phyloP scores from a whole-genome alignment of 306 rosid species.

The Cicer cuneatum region DNA sequence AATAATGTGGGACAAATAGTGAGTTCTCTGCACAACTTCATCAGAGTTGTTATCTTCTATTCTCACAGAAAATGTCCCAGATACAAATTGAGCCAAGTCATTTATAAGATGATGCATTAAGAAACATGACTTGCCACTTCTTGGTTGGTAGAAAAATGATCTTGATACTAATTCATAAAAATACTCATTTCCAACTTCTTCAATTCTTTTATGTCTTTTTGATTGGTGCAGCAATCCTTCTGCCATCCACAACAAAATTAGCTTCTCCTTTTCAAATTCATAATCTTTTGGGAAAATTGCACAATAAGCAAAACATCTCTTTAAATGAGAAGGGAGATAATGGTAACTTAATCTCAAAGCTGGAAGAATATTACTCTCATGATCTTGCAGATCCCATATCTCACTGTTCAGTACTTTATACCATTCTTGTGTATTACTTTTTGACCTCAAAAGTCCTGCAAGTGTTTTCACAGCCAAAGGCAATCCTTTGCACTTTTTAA shows the following conservation, averaged over 20 bases:
- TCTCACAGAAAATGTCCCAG: conserved; percentile 49
- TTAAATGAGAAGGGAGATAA: conserved; percentile 55
- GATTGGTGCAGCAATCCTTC: conserved; percentile 48
- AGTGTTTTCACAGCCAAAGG: conserved; percentile 56
- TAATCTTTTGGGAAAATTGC: conserved; percentile 51
- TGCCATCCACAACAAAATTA: conserved; percentile 57
- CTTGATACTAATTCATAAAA: conserved; percentile 50
- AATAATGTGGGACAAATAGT: conserved; percentile 46
- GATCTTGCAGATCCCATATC: conserved; percentile 51
- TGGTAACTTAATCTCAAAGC: conserved; percentile 55
- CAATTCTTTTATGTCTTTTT: conserved; percentile 41
- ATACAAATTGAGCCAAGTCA: conserved; percentile 50
- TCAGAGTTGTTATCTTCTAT: conserved; percentile 41
- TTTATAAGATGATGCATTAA: conserved; percentile 55
- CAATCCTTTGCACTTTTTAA: conserved; percentile 51
- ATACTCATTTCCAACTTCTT: conserved; percentile 54
- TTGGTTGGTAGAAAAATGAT: conserved; percentile 51
- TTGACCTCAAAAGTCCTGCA: conserved; percentile 52
- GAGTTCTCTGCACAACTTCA: conserved; percentile 45
- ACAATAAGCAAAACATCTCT: conserved; percentile 58
- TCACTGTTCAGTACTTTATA: conserved; percentile 48
- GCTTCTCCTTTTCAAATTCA: conserved; percentile 47
- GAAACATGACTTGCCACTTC: conserved; percentile 40
- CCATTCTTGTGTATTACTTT: conserved; percentile 46
- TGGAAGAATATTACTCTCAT: conserved; percentile 49